Evolutionary conservation across 1,139 yeast genomes (phyloP), one percentile per base, ranked within the genome.

Genomic region (Tardiomyces digboiensis): DNA sequence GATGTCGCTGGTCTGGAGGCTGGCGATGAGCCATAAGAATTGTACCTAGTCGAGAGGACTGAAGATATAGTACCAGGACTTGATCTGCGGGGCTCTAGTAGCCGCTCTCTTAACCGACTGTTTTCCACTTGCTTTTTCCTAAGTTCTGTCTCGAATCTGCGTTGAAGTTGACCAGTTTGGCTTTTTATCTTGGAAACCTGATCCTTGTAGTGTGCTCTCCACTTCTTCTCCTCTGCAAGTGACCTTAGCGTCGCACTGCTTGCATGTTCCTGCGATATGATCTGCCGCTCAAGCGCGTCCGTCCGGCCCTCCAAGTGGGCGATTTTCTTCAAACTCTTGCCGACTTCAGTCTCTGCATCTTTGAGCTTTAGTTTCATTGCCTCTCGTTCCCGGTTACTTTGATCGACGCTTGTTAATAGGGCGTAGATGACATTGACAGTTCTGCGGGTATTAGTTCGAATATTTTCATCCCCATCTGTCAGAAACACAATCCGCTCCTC

Each of bases 401-500:
- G 44, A 20, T 54, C 57, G 12, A 55, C 50, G 2, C 59, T 53
- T 41, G 54, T 52, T 19, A 58, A 44, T n/a, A 58, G 52, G 8
- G 56, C 52, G 43, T 57, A 56, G 5, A 58, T 49, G 12, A 53
- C 53, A 42, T 58, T 58, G 44, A 58, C 56, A 16, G 52, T 49
- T 14, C 55, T 49, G n/a, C 55, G 51, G 42, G 55, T 57, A 39
- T 54, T 56, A 21, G 42, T 21, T 14, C 21, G 10, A 38, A 21
- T 18, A 19, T 20, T 18, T 22, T 44, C 20, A 36, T 8, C 14
- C 33, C 45, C n/a, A 39, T 44, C 41, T 4, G 22, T 42, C 22
- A 21, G 44, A 46, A 57, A 56, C 10, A 37, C 42, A 10, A 57
- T 45, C 29, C 52, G 42, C 37, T 57, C 60, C n/a, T 47, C 43